Base-by-base conservation (phyloP, 1,284 basidiomycete species). In the Phellinidium pouzarii region DNA sequence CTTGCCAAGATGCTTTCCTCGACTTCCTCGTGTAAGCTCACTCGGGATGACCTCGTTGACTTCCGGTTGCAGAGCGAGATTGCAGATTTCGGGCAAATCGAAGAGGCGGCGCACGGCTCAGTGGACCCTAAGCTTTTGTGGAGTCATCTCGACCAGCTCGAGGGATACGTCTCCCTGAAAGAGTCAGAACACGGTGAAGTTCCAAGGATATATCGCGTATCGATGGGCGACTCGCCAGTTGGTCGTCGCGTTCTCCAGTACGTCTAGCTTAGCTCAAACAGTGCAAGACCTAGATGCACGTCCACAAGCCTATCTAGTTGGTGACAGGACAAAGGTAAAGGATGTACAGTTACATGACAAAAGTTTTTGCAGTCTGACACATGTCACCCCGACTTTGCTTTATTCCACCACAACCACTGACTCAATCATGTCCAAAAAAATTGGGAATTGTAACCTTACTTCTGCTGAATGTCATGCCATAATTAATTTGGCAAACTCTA, bases 231-330 rank as follows among this genome's bases (percentile, higher is more conserved):
- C 36, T 7, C 43, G 45, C 4, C 56, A 58, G 36, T 34, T 60
- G 34, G 43, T 60, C 9, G 45, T 60, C 9, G 51, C 56, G n/a
- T 58, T 59, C 52, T 58, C 56, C 26, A 58, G 58, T 3, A 59
- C 59, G 11, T 40, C 40, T 12, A 22, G 42, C 43, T 29, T 44
- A 25, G 12, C 27, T 31, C 50, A 46, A 45, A 43, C 56, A 44
- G 38, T 51, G 22, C 47, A 56, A 27, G 54, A 53, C 34, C 2
- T 60, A 45, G 59, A 58, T 17, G 27, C 29, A 20, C 52, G 55
- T 31, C 54, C 50, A 17, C 19, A 17, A n/a, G 8, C n/a, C 4
- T n/a, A 40, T 40, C 14, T 6, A 23, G 26, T 45, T 19, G 38
- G 36, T 4, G 20, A 11, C 14, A 12, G 20, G 14, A 20, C 38